Percentiles rank a stretch among this genome's conserved stretches.
These are phyloP conservation scores for Akanthomyces muscarius DNA, from an alignment of 2,329 filamentous ascomycete genomes.

Conservation along the genomic window DNA sequence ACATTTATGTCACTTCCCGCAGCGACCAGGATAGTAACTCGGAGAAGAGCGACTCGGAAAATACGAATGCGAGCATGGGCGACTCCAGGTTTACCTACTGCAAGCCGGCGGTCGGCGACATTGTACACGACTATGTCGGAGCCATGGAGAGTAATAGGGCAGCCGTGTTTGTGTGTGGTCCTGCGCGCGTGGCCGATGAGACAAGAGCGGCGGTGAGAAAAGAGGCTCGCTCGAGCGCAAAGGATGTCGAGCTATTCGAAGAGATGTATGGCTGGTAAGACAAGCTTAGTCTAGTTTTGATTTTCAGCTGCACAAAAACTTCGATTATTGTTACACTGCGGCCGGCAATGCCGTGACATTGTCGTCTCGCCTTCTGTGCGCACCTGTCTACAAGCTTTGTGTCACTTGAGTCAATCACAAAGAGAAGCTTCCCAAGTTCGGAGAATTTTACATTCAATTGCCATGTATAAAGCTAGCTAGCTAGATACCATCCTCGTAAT, in stretches of 20 bases:
- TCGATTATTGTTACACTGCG: not conserved
- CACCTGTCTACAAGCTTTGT: not conserved
- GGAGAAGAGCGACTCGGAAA: slow-evolving; percentile 14
- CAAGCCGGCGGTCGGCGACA: slow-evolving; percentile 27
- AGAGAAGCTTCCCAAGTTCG: too few species aligned
- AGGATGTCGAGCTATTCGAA: slow-evolving; percentile 30
- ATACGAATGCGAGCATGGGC: not conserved
- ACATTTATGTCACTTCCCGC: slow-evolving; percentile 20
- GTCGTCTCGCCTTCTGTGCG: not conserved
- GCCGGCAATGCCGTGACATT: not conserved
- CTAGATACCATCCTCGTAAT: not conserved
- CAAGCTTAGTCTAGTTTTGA: not conserved
- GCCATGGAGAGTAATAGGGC: slow-evolving; percentile 25
- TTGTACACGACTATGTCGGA: slow-evolving; percentile 27
- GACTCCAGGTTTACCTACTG: slow-evolving; percentile 19
- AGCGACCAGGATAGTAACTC: not conserved
- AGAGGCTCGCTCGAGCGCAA: slow-evolving; percentile 20
- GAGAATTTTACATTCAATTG: not conserved
- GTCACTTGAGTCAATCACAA: not conserved
- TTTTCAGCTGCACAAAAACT: not conserved
- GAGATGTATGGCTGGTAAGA: slow-evolving; percentile 32
- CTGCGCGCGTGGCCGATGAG: slow-evolving; percentile 35
- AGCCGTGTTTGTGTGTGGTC: slow-evolving; percentile 34
- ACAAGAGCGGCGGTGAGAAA: slow-evolving; percentile 29
- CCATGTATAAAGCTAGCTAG: not conserved